Percentiles rank a stretch among this genome's conserved stretches.
phyloP scores from a whole-genome alignment of 495 filamentous ascomycete genomes.

The Penicillium canariense region DNA sequence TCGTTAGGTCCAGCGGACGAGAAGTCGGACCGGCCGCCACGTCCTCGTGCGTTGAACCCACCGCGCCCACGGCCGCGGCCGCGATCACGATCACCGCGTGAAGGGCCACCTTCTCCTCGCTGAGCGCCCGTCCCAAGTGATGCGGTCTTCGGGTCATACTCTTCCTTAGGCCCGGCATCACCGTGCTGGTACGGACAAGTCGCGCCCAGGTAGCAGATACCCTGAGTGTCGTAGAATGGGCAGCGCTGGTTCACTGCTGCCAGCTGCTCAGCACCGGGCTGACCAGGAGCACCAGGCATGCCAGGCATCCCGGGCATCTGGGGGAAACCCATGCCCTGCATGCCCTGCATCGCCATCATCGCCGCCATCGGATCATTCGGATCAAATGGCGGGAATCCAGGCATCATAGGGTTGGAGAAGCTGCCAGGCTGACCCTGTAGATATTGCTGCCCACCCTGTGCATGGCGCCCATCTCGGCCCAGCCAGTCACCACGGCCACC shows the following conservation, averaged over 20 bases:
- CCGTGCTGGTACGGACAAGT: conserved; percentile 84
- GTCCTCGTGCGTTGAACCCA: conserved; percentile 47
- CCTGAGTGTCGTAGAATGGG: conserved; percentile 84
- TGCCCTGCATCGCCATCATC: conserved; percentile 56
- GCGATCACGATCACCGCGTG: conserved; percentile 44
- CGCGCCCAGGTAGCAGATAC: conserved; percentile 75
- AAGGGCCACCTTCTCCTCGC: conserved; percentile 18
- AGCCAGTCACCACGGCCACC: conserved; percentile 53
- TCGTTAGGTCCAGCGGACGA: conserved; percentile 71
- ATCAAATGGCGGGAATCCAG: conserved; percentile 54
- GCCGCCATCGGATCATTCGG: conserved; percentile 66
- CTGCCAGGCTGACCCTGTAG: conserved; percentile 31
- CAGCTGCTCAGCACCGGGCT: conserved; percentile 32
- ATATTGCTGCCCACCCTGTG: conserved; percentile 20
- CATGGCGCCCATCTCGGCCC: conserved; percentile 30
- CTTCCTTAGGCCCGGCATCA: conserved; percentile 54
- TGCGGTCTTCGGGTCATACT: conserved; percentile 83
- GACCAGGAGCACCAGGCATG: conserved; percentile 19
- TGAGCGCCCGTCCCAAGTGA: conserved; percentile 41
- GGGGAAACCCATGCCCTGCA: conserved; percentile 63
- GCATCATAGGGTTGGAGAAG: conserved; percentile 46
- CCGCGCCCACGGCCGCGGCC: conserved; percentile 51
- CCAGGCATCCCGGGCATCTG: conserved; percentile 48
- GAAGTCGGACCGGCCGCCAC: conserved; percentile 60
- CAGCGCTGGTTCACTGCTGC: conserved; percentile 58